A percentile compares a stretch with the other conserved stretches of the same genome.
These are phyloP conservation scores for Thermoascus crustaceus DNA, from an alignment of 2,329 filamentous ascomycete species.

Conservation along the genomic window DNA sequence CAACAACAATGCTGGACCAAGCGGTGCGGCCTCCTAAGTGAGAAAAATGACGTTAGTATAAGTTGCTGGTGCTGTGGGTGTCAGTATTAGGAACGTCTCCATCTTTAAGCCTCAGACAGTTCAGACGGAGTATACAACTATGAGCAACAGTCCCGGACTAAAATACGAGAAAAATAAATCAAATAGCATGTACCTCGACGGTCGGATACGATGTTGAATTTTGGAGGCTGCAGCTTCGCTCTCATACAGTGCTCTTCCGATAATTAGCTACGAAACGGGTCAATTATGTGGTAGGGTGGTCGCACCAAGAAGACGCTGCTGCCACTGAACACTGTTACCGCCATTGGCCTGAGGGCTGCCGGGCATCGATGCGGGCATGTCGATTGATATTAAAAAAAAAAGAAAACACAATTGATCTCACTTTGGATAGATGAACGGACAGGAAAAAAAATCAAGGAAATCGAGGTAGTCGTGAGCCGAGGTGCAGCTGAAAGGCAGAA, in stretches of 20 bases:
- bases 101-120: not conserved
- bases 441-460: not conserved
- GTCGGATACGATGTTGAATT: constrained; percentile 66
- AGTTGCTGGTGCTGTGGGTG: constrained; percentile 8
- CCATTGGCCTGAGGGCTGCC: constrained; percentile 17
- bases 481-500: constrained; percentile 2
- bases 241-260: constrained; percentile 50
- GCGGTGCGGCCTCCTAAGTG: constrained; percentile 72
- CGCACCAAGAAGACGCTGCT: constrained; percentile 51
- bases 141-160: constrained; percentile 9
- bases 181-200: constrained; percentile 52
- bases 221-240: constrained; percentile 46
- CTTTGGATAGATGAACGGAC: not conserved
- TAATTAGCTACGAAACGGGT: constrained; percentile 7
- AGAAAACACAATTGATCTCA: not conserved
- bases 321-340: constrained; percentile 38
- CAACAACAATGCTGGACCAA: constrained; percentile 75
- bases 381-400: constrained; percentile 2
- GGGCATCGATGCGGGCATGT: constrained; percentile 18
- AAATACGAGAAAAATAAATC: constrained; percentile 15
- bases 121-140: constrained; percentile 1
- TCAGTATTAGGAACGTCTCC: not conserved
- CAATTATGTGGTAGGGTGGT: constrained; percentile 11
- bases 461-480: not conserved
- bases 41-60: constrained; percentile 17